phyloP scores from a whole-genome alignment of 2,329 filamentous ascomycete species.

The Tolypocladium pustulatum region DNA sequence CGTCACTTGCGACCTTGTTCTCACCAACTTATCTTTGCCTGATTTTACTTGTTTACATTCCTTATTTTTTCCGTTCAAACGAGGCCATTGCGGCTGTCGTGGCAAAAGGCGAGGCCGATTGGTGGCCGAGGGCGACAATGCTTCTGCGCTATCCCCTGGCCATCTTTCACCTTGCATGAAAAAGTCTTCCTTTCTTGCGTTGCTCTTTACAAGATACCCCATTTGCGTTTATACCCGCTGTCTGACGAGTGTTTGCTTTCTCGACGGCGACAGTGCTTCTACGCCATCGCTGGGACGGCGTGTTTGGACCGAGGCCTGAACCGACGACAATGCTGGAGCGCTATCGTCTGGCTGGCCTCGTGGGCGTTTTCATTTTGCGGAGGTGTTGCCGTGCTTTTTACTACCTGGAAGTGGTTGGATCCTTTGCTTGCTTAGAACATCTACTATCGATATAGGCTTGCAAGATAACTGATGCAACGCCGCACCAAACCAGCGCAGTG shows the following conservation, averaged over 20 bases:
- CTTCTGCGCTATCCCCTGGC: constrained; percentile 4
- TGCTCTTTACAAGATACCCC: constrained; percentile 30
- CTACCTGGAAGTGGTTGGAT: neutral
- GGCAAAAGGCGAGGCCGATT: neutral
- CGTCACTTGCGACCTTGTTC: neutral
- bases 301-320: constrained; percentile 35
- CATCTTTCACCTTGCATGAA: neutral
- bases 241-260: constrained; percentile 27
- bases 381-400: neutral
- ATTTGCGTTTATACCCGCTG: constrained; percentile 33
- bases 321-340: constrained; percentile 42
- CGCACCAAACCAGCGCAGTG: neutral
- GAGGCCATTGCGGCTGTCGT: neutral
- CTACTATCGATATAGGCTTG: neutral
- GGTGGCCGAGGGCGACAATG: constrained; percentile 1
- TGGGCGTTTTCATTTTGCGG: constrained; percentile 27
- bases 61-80: too few relatives aligned
- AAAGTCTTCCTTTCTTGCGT: constrained; percentile 6
- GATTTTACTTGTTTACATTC: neutral
- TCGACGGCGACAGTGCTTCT: constrained; percentile 46
- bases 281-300: constrained; percentile 46
- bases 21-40: neutral
- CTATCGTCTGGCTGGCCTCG: constrained; percentile 39
- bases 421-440: neutral
- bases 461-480: neutral